Conservation (phyloP, 2,329 filamentous ascomycete species). For the Hymenoscyphus salicellus region DNA sequence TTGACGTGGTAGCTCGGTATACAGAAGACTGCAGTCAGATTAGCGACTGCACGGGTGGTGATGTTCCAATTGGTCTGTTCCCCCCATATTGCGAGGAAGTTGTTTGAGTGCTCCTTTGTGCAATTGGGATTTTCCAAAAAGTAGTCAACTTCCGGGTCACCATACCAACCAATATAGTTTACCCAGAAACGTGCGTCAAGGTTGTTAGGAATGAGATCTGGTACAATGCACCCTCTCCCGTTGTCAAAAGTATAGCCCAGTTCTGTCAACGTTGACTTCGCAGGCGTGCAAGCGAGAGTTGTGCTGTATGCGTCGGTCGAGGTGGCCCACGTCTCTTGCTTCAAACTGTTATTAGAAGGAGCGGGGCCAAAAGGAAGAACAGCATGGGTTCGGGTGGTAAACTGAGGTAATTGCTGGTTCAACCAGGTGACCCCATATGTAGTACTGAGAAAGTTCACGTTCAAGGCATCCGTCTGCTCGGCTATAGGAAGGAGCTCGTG, state of each 20-base stretch:
- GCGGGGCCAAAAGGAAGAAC: slow-evolving; percentile 42
- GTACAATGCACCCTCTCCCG: slow-evolving; percentile 39
- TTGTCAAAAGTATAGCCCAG: slow-evolving; percentile 36
- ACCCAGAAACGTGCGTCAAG: background rate
- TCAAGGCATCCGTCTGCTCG: slow-evolving; percentile 36
- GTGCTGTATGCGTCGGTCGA: slow-evolving; percentile 38
- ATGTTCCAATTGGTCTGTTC: background rate
- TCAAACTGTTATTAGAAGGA: background rate
- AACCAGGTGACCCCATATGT: slow-evolving; percentile 48
- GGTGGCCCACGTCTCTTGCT: slow-evolving; percentile 20
- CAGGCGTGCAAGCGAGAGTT: slow-evolving; percentile 40
- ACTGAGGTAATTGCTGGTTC: slow-evolving; percentile 43
- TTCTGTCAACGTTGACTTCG: slow-evolving; percentile 19
- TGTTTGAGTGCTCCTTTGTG: slow-evolving; percentile 35
- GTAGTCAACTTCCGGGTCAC: slow-evolving; percentile 27
- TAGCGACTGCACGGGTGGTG: slow-evolving; percentile 7
- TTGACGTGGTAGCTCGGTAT: slow-evolving; percentile 47
- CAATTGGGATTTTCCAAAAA: slow-evolving; percentile 38
- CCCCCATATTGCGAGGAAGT: slow-evolving; percentile 40
- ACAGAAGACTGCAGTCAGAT: slow-evolving; percentile 44
- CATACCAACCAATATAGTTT: background rate
- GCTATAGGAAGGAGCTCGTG: slow-evolving; percentile 31
- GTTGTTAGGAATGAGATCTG: background rate
- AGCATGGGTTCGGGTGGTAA: slow-evolving; percentile 43
- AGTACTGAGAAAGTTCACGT: slow-evolving; percentile 41